Evolutionary conservation across 768 basidiomycete genomes (phyloP).

Genomic region (Phaeotremella skinneri): DNA sequence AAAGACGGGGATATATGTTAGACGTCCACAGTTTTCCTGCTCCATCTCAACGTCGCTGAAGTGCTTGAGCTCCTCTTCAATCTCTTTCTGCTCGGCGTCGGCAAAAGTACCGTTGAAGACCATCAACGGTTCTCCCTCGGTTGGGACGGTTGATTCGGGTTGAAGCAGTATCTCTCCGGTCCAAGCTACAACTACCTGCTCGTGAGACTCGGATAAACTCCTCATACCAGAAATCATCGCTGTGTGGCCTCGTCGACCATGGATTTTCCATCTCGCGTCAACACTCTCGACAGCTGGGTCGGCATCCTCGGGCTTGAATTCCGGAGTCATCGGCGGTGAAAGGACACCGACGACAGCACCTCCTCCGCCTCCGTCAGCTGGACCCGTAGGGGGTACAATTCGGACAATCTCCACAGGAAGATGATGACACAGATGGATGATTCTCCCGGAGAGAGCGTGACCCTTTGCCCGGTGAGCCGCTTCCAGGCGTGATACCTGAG

Average conservation of each 20-base stretch:
- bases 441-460: constrained; percentile 75
- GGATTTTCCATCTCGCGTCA: constrained; percentile 66
- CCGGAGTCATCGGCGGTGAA: constrained; percentile 77
- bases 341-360: constrained; percentile 40
- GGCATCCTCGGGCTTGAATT: constrained; percentile 59
- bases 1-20: constrained; percentile 79
- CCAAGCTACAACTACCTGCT: constrained; percentile 91
- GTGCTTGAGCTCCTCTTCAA: constrained; percentile 64
- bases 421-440: constrained; percentile 89
- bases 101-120: constrained; percentile 55
- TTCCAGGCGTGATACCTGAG: constrained; percentile 70
- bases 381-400: constrained; percentile 34
- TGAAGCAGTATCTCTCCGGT: constrained; percentile 76
- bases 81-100: constrained; percentile 63
- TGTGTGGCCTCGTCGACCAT: constrained; percentile 79
- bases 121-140: constrained; percentile 25
- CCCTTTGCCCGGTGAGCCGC: constrained; percentile 67
- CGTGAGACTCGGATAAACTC: constrained; percentile 75
- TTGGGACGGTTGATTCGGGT: constrained; percentile 40
- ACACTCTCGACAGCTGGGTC: constrained; percentile 27
- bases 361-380: constrained; percentile 18
- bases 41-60: constrained; percentile 60
- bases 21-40: constrained; percentile 55
- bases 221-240: constrained; percentile 94
- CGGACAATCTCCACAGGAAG: constrained; percentile 71